Evolutionary conservation across 176 grass and related monocot genomes (phyloP).

Genomic region (Olyra latifolia): DNA sequence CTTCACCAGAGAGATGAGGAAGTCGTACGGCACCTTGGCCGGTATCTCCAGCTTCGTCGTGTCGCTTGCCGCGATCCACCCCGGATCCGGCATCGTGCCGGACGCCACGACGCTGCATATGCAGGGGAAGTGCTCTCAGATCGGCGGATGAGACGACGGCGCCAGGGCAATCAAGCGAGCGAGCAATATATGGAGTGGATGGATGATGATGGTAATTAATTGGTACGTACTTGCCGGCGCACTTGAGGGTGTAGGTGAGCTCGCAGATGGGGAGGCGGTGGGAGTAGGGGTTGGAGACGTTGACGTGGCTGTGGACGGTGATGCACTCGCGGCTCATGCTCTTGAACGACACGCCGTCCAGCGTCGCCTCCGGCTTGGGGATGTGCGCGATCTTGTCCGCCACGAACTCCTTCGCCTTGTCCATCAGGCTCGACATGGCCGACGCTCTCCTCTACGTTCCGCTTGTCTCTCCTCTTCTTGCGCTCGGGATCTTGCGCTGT

Average conservation of each 20-base stretch:
- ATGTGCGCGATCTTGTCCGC: conserved; percentile 80
- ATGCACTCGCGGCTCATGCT: conserved; percentile 56
- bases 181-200: no score
- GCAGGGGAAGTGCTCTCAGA: background rate
- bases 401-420: conserved; percentile 96
- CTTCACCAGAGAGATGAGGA: conserved; percentile 55
- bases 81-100: conserved; percentile 74
- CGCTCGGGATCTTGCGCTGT: background rate
- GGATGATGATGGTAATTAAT: background rate
- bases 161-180: background rate
- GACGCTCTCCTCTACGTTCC: background rate
- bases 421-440: conserved; percentile 59
- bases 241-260: conserved; percentile 63
- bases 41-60: conserved; percentile 72
- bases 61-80: conserved; percentile 65
- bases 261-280: conserved; percentile 81
- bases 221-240: conserved; percentile 48
- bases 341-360: conserved; percentile 59
- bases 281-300: conserved; percentile 79
- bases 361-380: conserved; percentile 80
- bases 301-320: conserved; percentile 76
- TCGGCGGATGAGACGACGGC: background rate
- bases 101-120: conserved; percentile 44
- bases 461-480: background rate
- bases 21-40: conserved; percentile 78